Base-by-base conservation (phyloP, 108 stramenopile genomes). In the Skeletonema tropicum region DNA sequence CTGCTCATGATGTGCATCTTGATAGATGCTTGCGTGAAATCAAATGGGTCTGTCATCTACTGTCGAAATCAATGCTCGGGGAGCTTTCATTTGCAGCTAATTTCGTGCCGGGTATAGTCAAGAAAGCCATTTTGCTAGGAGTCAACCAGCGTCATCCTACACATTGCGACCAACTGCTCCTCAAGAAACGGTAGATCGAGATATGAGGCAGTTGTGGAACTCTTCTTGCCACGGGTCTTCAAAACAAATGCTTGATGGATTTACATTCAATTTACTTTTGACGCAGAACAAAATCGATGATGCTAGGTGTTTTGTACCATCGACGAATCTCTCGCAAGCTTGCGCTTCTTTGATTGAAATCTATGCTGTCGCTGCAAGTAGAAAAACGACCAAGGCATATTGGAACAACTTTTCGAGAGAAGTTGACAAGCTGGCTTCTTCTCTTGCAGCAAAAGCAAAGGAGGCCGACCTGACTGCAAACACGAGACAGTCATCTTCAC, bases 11-110 rank as follows among this genome's bases (percentile, higher is more conserved):
- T 15, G 19, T 64, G 11, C 80, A 80, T 14, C 32, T 74, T 31
- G 68, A 70, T 13, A 64, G 57, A 60, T 80, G 80, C 23, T 49
- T 49, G 60, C 68, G 60, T 15, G 80, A 80, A 59, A 74, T 80
- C 21, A 64, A 60, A 23, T 66, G 73, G 68, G 49, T 74, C 9
- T 36, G 61, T 35, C 35, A 25, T 12, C 80, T 80, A 29, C 33
- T 70, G 42, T 74, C 68, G 12, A 70, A 73, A 8, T 65, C 62
- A 49, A 52, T 57, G 72, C 57, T 74, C 2, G 66, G 66, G 5
- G 31, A 46, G 49, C 48, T 64, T 35, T 66, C 71, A 9, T 72
- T 69, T 12, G 49, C 64, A 23, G 73, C 73, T 64, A 59, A 21
- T 36, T 64, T 74, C 48, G 49, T 74, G 14, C 57, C 36, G n/a